Evolutionary conservation across 2,329 filamentous ascomycete species (phyloP).

Genomic region (Cytospora leucostoma): DNA sequence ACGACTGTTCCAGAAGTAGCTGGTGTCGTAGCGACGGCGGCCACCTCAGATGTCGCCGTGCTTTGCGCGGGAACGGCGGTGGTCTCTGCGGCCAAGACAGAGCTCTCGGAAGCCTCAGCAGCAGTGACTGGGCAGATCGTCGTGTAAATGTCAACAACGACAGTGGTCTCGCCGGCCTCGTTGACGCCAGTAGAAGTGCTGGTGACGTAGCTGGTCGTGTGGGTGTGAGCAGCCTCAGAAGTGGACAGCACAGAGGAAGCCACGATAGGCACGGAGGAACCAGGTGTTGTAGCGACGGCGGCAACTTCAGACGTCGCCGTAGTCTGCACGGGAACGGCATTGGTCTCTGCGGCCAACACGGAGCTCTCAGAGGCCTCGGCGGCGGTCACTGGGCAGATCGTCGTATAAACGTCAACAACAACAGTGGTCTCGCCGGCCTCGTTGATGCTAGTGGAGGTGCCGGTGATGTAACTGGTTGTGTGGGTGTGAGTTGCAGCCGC

Average conservation of each 20-base stretch:
- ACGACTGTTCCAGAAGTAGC: background rate
- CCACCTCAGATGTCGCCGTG: conserved; percentile 18
- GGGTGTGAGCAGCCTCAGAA: background rate
- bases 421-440: conserved; percentile 26
- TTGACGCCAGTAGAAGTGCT: conserved; percentile 16
- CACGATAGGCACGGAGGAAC: background rate
- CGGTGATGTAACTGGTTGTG: conserved; percentile 23
- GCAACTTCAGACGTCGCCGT: conserved; percentile 19
- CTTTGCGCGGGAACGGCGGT: conserved; percentile 12
- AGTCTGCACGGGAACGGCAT: conserved; percentile 8
- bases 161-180: conserved; percentile 25
- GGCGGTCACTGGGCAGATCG: conserved; percentile 25
- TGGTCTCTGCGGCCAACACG: conserved; percentile 2
- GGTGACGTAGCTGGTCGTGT: conserved; percentile 25
- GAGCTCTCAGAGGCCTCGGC: conserved; percentile 19
- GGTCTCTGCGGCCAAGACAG: conserved; percentile 1
- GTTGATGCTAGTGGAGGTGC: conserved; percentile 14
- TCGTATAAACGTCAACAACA: conserved; percentile 21
- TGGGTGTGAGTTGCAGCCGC: conserved; percentile 7
- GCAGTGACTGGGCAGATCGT: conserved; percentile 26
- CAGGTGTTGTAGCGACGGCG: background rate
- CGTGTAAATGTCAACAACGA: conserved; percentile 21
- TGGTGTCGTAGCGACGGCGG: conserved; percentile 3
- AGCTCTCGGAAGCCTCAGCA: conserved; percentile 19
- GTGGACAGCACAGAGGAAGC: background rate